phyloP scores from a whole-genome alignment of 306 rosid genomes.

The Carpinus viminea region DNA sequence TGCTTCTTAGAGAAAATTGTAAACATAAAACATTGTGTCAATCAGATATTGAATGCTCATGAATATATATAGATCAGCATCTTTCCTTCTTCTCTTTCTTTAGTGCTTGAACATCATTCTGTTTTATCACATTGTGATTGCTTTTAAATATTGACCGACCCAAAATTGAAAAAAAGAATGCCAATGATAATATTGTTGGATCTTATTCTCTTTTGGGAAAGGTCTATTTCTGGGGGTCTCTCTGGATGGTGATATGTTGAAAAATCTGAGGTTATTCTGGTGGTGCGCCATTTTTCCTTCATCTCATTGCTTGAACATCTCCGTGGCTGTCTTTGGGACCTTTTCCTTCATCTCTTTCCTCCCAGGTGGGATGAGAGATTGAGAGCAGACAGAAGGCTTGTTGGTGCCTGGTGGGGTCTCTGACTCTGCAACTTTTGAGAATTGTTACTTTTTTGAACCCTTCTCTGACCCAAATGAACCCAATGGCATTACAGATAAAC shows the following conservation, averaged over 20 bases:
- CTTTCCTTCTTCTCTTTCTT: constrained; percentile 10
- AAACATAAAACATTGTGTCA: constrained; percentile 5
- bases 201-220: neutral
- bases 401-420: constrained; percentile 23
- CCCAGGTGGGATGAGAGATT: constrained; percentile 7
- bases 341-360: neutral
- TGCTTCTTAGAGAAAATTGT: constrained; percentile 32
- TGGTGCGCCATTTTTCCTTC: neutral
- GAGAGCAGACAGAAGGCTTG: neutral
- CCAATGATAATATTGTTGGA: neutral
- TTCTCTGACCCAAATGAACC: constrained; percentile 29
- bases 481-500: constrained; percentile 28
- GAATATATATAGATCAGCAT: constrained; percentile 23
- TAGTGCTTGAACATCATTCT: neutral
- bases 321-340: neutral
- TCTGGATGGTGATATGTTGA: neutral
- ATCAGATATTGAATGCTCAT: constrained; percentile 44
- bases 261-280: neutral
- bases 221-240: neutral
- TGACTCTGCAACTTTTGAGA: constrained; percentile 19
- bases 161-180: neutral
- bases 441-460: constrained; percentile 1
- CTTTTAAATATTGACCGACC: neutral
- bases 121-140: neutral
- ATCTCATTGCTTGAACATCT: neutral